Evolutionary conservation across 371 early-diverging fungal genomes (phyloP), one percentile per base, ranked within the genome.

Genomic region (Actinomortierella ambigua): DNA sequence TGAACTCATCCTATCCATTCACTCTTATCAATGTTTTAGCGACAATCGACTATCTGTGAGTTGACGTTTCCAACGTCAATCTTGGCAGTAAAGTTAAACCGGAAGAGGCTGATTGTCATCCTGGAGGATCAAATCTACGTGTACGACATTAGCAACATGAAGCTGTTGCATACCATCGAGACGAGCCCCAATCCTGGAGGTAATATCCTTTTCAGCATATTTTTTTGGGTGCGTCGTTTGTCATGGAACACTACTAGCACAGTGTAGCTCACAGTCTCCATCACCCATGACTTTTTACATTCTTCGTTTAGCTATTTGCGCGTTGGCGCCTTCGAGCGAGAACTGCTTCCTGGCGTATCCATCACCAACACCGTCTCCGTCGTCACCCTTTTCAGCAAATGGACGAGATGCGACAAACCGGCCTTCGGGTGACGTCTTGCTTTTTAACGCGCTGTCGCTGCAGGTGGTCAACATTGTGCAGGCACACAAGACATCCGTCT

Each of bases 141-240:
- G n/a, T 92, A 94, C 78, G 97, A 98, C 73, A 95, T 96, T 46
- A 87, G 90, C 76, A 98, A 96, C 78, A 98, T 98, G 98, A 95
- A 95, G 71, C 82, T 96, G 4, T 80, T 96, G 46, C 94, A 95
- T 68, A 95, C 95, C 0, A 94, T 98, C 61, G 96, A 98, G 41
- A 97, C 97, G 6, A 90, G 87, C 50, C 93, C 93, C 2, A 97
- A 96, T 67, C 95, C 94, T 5, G 73, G 86, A 67, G 93, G 94
- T 93, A 83, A 55, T 57, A 14, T 24, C 27, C 40, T 50, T 55
- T 59, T 28, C 39, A 14, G 27, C 1, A 56, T 85, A 96, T 95
- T 7, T 88, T 97, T 15, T 93, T 95, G 70, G 91, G 96, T 13
- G 83, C 97, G 63, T 96, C 98, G 9, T 93, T 97, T 4, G 93